A percentile compares a stretch with the other conserved stretches of the same genome.
Conservation (phyloP, 306 rosid species). For the Trifolium subterraneum region DNA sequence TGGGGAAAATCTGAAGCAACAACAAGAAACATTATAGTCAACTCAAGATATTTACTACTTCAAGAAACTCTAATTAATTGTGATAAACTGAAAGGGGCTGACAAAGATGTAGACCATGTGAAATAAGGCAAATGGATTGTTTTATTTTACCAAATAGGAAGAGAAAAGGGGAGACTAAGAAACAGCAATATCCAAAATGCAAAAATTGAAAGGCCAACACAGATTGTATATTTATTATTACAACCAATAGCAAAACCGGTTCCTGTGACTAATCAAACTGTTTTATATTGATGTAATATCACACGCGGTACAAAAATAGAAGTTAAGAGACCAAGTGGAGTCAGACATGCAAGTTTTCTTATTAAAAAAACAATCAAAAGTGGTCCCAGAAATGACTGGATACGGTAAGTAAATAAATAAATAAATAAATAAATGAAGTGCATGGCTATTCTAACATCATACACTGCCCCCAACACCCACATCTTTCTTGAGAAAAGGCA, state of each 20-base stretch:
- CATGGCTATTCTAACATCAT: constrained; percentile 26
- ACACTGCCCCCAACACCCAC: neutral
- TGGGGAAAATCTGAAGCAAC: constrained; percentile 81
- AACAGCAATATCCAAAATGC: constrained; percentile 29
- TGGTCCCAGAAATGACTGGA: constrained; percentile 16
- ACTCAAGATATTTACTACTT: constrained; percentile 18
- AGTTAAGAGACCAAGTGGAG: too few species aligned
- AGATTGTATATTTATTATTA: constrained; percentile 28
- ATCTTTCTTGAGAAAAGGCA: neutral
- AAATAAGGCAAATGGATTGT: constrained; percentile 23
- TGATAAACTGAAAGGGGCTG: constrained; percentile 12
- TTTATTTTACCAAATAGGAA: constrained; percentile 33
- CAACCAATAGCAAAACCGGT: constrained; percentile 29
- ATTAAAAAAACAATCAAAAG: neutral
- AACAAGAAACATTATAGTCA: constrained; percentile 48
- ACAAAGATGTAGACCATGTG: constrained; percentile 8
- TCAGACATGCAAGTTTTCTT: too few species aligned
- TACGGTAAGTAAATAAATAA: neutral
- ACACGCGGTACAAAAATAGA: neutral
- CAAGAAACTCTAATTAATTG: constrained; percentile 32
- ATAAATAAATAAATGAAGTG: constrained; percentile 1
- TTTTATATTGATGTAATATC: constrained; percentile 36
- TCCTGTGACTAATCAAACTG: constrained; percentile 13
- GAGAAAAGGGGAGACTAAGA: constrained; percentile 22
- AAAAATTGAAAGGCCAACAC: constrained; percentile 30